Evolutionary conservation across 23 red algal species (phyloP).

Genomic region (Pyropia haitanensis): DNA sequence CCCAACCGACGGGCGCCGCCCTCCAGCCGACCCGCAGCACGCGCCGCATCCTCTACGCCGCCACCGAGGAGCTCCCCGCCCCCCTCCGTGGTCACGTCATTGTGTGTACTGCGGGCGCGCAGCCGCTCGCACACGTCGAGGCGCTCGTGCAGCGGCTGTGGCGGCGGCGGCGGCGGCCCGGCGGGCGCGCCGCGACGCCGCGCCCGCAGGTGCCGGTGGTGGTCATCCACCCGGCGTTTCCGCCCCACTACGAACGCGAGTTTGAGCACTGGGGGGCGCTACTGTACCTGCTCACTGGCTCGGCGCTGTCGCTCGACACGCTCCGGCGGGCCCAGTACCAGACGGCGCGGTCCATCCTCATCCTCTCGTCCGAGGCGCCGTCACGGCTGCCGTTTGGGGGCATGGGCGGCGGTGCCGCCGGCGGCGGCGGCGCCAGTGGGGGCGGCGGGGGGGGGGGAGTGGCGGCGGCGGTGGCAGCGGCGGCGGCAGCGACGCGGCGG

Average conservation of each 20-base stretch:
- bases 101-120: constrained; percentile 51
- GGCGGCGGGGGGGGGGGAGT: no score
- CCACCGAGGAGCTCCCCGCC: constrained; percentile 52
- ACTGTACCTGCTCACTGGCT: constrained; percentile 42
- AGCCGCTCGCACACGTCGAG: constrained; percentile 41
- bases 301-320: constrained; percentile 48
- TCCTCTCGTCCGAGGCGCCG: constrained; percentile 44
- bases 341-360: constrained; percentile 48
- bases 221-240: constrained; percentile 59
- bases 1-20: not conserved
- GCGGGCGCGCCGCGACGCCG: not conserved
- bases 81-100: constrained; percentile 54
- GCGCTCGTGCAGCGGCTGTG: constrained; percentile 51
- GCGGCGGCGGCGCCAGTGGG: no score
- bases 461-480: no score
- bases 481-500: not conserved
- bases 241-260: constrained; percentile 34
- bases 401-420: no score
- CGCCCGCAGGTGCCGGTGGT: constrained; percentile 27
- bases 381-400: no score
- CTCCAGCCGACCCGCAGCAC: not conserved
- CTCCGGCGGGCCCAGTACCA: constrained; percentile 62
- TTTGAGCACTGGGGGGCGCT: constrained; percentile 8
- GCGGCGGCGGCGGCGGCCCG: constrained; percentile 32
- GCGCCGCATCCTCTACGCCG: constrained; percentile 19